These are phyloP conservation scores for Trichoderma harzianum DNA, from an alignment of 2,329 filamentous ascomycete genomes.

Conservation along the genomic window DNA sequence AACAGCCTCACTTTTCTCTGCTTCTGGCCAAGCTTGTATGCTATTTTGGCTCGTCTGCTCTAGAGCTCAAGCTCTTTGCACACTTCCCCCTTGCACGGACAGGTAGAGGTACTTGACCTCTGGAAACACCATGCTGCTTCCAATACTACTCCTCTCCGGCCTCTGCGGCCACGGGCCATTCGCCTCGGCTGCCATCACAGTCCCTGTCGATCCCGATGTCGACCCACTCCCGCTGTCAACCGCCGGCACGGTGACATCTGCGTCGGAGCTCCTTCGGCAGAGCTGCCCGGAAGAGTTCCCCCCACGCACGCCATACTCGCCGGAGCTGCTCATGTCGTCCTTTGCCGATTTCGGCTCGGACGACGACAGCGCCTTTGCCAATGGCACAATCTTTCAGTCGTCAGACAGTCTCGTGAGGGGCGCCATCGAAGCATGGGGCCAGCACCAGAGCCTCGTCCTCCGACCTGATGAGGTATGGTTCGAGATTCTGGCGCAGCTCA, in stretches of 20 bases:
- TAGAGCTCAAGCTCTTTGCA: background rate
- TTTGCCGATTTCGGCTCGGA: slow-evolving; percentile 23
- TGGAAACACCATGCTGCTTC: background rate
- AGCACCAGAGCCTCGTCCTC: slow-evolving; percentile 48
- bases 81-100: background rate
- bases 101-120: background rate
- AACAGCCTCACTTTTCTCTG: background rate
- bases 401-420: slow-evolving; percentile 43
- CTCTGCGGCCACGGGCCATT: background rate
- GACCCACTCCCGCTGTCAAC: slow-evolving; percentile 27
- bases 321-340: slow-evolving; percentile 31
- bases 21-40: background rate
- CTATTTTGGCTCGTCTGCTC: background rate
- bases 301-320: slow-evolving; percentile 22
- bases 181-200: slow-evolving; percentile 3
- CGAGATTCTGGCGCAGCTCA: slow-evolving; percentile 50
- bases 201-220: slow-evolving; percentile 22
- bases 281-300: slow-evolving; percentile 35
- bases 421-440: slow-evolving; percentile 46
- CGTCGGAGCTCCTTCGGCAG: slow-evolving; percentile 29
- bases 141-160: background rate
- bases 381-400: slow-evolving; percentile 28
- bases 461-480: slow-evolving; percentile 56
- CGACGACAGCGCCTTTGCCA: slow-evolving; percentile 18
- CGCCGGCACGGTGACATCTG: slow-evolving; percentile 26